Evolutionary conservation across 441 rosid species (phyloP), one percentile per base, ranked within the genome.

Genomic region (Bocquillonia castaneifolia): DNA sequence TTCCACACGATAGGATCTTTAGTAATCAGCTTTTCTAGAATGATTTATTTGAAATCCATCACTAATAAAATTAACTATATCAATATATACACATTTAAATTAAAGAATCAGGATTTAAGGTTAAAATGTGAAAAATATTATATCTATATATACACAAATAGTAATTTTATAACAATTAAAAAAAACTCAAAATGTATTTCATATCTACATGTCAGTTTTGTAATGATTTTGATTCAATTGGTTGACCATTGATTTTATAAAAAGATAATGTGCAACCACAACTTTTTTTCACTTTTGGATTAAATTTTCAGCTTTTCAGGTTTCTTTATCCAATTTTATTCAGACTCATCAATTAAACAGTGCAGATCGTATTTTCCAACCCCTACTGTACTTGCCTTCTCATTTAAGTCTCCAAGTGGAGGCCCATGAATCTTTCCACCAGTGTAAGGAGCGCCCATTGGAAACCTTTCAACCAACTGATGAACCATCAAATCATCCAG

Each of bases 361-460:
- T 55, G 28, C 59, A 74, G 56, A 55, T 63, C 32, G 70, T 63
- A 59, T 61, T 39, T 26, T 59, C 45, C 54, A 70, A 59, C 17
- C 60, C 23, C 17, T 53, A 76, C 26, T 28, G 48, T 20, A 78
- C 89, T 84, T 87, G 84, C 98, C 99, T 94, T 94, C 79, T 88
- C 98, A 72, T 92, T 92, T 70, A 95, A 80, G 86, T 92, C 89
- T 59, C 93, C 95, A 37, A 90, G 92, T 3, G 97, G 96, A 10
- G 98, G 98, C 44, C 98, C 98, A 56, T 85, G 98, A 79, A 92
- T 87, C 66, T 83, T 85, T 80, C 98, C 99, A 74, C 94, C 97
- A 23, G 91, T 89, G 67, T 88, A 92, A 40, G 99, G 96, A 67
- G 99, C 99, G 77, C 97, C 96, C 98, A 95, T 91, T 37, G 98